A percentile compares a stretch with the other conserved stretches of the same genome.
These are phyloP conservation scores for Ploettnerulaceae sp. DNA, from an alignment of 2,329 filamentous ascomycete species.

Conservation along the genomic window DNA sequence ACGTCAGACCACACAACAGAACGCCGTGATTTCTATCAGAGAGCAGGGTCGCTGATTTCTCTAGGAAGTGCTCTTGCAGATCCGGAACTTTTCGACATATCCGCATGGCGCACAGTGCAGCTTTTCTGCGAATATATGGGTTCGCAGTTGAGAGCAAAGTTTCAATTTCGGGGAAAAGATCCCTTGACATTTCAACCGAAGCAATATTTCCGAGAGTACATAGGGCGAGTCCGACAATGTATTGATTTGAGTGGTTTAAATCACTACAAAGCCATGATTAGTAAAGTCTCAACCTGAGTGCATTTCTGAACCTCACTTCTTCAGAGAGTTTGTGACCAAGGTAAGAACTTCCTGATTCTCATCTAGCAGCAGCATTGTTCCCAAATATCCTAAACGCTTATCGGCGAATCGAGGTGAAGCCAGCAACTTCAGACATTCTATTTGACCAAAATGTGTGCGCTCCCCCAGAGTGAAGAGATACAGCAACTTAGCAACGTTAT, in stretches of 20 bases:
- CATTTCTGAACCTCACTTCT: slow-evolving; percentile 64
- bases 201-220: slow-evolving; percentile 98
- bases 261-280: slow-evolving; percentile 54
- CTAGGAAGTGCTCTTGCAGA: slow-evolving; percentile 92
- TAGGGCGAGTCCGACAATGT: slow-evolving; percentile 92
- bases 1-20: slow-evolving; percentile 81
- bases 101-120: slow-evolving; percentile 96
- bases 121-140: slow-evolving; percentile 97
- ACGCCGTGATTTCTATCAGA: slow-evolving; percentile 96
- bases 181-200: slow-evolving; percentile 95
- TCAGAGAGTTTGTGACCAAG: slow-evolving; percentile 92
- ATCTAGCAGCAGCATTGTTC: slow-evolving; percentile 91
- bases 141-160: slow-evolving; percentile 86
- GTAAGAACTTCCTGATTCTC: slow-evolving; percentile 99
- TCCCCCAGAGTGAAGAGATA: slow-evolving; percentile 98
- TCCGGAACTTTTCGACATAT: slow-evolving; percentile 98
- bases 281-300: background rate
- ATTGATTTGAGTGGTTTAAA: slow-evolving; percentile 94
- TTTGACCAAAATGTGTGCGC: slow-evolving; percentile 97
- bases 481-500: slow-evolving; percentile 97
- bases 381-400: slow-evolving; percentile 91
- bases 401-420: slow-evolving; percentile 96
- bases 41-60: slow-evolving; percentile 83
- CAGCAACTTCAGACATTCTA: slow-evolving; percentile 96
- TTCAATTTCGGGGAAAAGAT: slow-evolving; percentile 95